These are phyloP conservation scores for Lepidopterella palustris DNA, from an alignment of 495 filamentous ascomycete species.

Conservation along the genomic window DNA sequence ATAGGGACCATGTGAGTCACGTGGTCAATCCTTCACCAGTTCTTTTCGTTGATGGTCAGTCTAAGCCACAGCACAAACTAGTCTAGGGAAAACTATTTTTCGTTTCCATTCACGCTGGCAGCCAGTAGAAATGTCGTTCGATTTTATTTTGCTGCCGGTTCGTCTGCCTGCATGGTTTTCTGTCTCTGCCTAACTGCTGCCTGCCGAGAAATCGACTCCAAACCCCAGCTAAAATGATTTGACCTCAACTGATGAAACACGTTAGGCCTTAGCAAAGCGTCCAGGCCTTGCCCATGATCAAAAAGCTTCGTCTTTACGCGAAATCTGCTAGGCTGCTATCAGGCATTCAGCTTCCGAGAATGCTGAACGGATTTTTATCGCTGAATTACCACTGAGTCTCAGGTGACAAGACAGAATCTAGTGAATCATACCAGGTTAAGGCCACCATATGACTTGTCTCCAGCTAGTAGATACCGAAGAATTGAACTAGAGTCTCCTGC, in stretches of 20 bases:
- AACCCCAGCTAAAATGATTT: constrained; percentile 6
- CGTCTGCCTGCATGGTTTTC: constrained; percentile 16
- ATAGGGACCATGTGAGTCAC: background rate
- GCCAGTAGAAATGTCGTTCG: background rate
- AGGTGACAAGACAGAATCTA: background rate
- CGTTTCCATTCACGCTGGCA: background rate
- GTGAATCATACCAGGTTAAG: background rate
- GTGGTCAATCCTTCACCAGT: background rate
- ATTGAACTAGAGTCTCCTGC: too few relatives aligned
- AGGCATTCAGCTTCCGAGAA: background rate
- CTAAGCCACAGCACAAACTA: background rate
- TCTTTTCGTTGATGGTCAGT: too few relatives aligned
- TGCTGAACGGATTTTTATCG: background rate
- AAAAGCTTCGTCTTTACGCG: constrained; percentile 10
- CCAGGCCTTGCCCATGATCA: background rate
- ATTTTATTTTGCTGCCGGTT: background rate
- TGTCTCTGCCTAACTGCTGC: constrained; percentile 25
- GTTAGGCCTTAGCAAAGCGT: background rate
- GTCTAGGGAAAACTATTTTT: background rate
- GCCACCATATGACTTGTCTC: too few relatives aligned
- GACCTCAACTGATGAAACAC: constrained; percentile 10
- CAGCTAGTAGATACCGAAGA: too few relatives aligned
- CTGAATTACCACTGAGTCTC: background rate
- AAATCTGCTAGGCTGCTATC: constrained; percentile 2
- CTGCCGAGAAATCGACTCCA: constrained; percentile 8